Percentiles rank a stretch among this genome's conserved stretches.
phyloP scores from a whole-genome alignment of 768 basidiomycete genomes.

The Omphalotus guepiniiformis region DNA sequence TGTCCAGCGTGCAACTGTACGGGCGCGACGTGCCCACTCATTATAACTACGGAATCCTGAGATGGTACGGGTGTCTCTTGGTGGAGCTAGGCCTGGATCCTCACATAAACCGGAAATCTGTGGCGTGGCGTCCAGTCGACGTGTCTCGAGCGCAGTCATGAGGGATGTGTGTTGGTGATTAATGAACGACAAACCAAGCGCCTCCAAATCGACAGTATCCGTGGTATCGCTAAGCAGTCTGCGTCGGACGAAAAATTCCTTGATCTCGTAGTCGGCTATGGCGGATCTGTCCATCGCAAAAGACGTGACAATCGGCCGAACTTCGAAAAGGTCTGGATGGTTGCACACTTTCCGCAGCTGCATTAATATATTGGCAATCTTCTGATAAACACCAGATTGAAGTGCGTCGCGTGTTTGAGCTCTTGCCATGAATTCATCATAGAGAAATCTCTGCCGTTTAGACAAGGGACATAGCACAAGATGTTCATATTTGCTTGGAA shows the following conservation, averaged over 20 bases:
- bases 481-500: slow-evolving; percentile 93
- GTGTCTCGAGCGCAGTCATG: slow-evolving; percentile 49
- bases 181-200: slow-evolving; percentile 63
- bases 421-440: slow-evolving; percentile 94
- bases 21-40: slow-evolving; percentile 44
- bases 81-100: slow-evolving; percentile 59
- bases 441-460: slow-evolving; percentile 90
- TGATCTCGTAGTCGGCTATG: slow-evolving; percentile 76
- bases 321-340: slow-evolving; percentile 90
- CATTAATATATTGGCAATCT: slow-evolving; percentile 95
- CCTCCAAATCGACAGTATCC: slow-evolving; percentile 50
- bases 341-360: slow-evolving; percentile 96
- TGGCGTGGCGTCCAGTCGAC: slow-evolving; percentile 54
- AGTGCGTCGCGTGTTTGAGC: slow-evolving; percentile 80
- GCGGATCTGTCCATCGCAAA: slow-evolving; percentile 74
- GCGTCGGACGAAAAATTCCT: slow-evolving; percentile 83
- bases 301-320: slow-evolving; percentile 77
- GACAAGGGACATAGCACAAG: slow-evolving; percentile 84
- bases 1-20: slow-evolving; percentile 56
- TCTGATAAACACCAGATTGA: slow-evolving; percentile 81
- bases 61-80: slow-evolving; percentile 70
- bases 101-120: slow-evolving; percentile 50
- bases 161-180: slow-evolving; percentile 49
- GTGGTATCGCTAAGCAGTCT: slow-evolving; percentile 53
- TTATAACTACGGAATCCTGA: slow-evolving; percentile 61